Evolutionary conservation across 352 stramenopile genomes (phyloP), one percentile per base, ranked within the genome.

Genomic region (Globisporangium megalacanthum): DNA sequence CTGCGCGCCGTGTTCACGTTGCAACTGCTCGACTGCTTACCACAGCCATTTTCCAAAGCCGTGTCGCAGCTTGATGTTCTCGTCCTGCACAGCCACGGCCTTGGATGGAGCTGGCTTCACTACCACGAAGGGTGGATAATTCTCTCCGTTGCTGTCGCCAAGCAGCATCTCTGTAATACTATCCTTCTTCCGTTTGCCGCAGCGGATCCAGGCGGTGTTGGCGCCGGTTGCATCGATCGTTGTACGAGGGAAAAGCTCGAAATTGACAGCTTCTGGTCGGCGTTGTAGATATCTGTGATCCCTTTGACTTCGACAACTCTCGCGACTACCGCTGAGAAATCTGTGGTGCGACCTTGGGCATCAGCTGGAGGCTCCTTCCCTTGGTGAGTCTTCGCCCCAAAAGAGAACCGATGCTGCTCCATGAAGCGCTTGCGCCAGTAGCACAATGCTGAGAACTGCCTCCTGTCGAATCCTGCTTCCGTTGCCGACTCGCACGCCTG

Each of bases 121-220:
- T 11, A 72, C 58, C 3, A 72, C 1, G 31, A 72, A 78, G 2
- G 60, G 22, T 14, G 33, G 33, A 46, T 69, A 72, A 56, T 74
- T 69, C 31, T 65, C 59, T n/a, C 61, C 60, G 15, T 60, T 45
- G 6, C 19, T 53, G 31, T 72, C 57, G 6, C 56, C 60, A 14
- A 77, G 36, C 2, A 70, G 52, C 65, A 68, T 77, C 7, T 49
- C 64, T 6, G 63, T 72, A 20, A 58, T 57, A 9, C 66, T 52
- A 15, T 77, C 39, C 44, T 73, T 73, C 35, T 74, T 64, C 11
- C 56, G 59, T 7, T 52, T 58, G 25, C 54, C 50, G 14, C 63
- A 68, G 14, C 61, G 58, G 0, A 75, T 51, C 70, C 67, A 76
- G 33, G 68, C 48, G 2, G 59, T 79, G n/a, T 59, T 61, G 1